Evolutionary conservation across 257 asterid genomes (phyloP), one percentile per base, ranked within the genome.

Genomic region (Solanum chmielewskii): DNA sequence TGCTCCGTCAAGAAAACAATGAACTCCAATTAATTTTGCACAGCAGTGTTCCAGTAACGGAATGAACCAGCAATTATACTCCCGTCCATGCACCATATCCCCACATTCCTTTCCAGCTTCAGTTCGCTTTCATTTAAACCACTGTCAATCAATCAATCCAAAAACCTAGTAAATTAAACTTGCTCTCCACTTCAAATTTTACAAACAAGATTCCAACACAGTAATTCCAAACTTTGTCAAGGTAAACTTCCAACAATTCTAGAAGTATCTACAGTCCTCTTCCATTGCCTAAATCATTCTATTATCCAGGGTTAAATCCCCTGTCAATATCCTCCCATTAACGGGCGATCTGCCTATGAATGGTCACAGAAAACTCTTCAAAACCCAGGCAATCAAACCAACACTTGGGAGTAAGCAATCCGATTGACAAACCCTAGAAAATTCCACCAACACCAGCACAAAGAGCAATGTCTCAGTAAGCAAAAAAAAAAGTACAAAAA

Each of bases 41-140:
- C 68, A 89, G 68, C 89, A 84, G 66, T 85, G 86, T 92, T 91
- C 94, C 89, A 86, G 88, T 84, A 90, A 83, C 89, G 92, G 90
- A 91, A 91, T 89, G 90, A 90, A 92, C 94, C 94, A 88, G 90
- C 90, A 86, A 90, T 87, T 81, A 82, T 69, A 87, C 88, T 85
- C 91, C 85, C 85, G 90, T 85, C 91, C 91, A 88, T 91, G 91
- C 93, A 92, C 91, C 95, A 93, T 92, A 86, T 81, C 94, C 91
- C 90, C 87, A 88, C 89, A 86, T 88, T 92, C 96, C 93, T 93
- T 89, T 91, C 93, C 92, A 89, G 90, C 84, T 83, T 86, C 86
- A 82, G 62, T 78, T 86, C 13, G 7, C 87, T 37, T 70, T 56
- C 80, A 70, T 75, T 75, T 56, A 85, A 73, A 21, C 68, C 75